These are phyloP conservation scores for Aspergillus puulaauensis DNA, from an alignment of 2,329 filamentous ascomycete species.

Conservation along the genomic window DNA sequence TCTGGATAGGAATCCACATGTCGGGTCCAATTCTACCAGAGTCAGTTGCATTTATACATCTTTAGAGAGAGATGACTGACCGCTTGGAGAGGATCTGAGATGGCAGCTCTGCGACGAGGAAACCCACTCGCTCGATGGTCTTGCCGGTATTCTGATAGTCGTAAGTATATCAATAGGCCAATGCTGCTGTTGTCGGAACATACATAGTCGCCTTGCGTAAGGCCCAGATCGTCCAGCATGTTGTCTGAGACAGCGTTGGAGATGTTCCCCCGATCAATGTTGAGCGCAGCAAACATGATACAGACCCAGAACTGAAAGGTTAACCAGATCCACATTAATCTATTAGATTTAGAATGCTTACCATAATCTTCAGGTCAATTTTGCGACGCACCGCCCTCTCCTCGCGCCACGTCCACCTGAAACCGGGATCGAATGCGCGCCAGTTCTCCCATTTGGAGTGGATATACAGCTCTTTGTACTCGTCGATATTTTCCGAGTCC, in stretches of 20 bases:
- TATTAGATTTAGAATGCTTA: too few species aligned
- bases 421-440: constrained; percentile 22
- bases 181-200: background rate
- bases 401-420: constrained; percentile 22
- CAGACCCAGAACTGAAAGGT: constrained; percentile 43
- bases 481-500: constrained; percentile 40
- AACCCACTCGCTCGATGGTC: constrained; percentile 56
- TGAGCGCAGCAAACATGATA: constrained; percentile 30
- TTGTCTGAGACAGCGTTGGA: constrained; percentile 54
- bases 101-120: constrained; percentile 55
- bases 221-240: constrained; percentile 45
- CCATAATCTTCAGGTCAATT: background rate
- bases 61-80: background rate
- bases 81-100: constrained; percentile 55
- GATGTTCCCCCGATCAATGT: constrained; percentile 31
- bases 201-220: constrained; percentile 19
- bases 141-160: constrained; percentile 44
- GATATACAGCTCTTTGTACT: constrained; percentile 26
- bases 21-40: constrained; percentile 51
- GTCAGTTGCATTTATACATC: background rate
- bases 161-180: background rate
- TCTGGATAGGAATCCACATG: constrained; percentile 56
- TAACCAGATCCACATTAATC: background rate
- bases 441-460: constrained; percentile 29
- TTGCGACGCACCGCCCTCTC: constrained; percentile 27